Conservation (phyloP, 345 rosid genomes). For the Hibiscus trionum region DNA sequence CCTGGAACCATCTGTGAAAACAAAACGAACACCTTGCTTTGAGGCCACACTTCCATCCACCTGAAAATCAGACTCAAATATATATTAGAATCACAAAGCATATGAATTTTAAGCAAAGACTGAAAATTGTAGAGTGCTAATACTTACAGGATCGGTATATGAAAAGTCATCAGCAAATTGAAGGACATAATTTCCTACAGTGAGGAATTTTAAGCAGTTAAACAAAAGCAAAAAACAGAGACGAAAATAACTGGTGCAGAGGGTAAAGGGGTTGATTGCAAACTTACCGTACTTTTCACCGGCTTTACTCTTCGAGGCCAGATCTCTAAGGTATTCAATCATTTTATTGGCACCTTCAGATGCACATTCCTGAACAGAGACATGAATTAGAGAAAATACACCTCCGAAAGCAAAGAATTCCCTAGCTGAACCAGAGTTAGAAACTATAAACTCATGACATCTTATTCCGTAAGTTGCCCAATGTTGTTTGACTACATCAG, state of each 20-base stretch:
- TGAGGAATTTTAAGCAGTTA: slow-evolving; percentile 7
- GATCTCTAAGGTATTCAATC: slow-evolving; percentile 65
- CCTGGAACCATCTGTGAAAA: slow-evolving; percentile 83
- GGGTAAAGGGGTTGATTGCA: neutral
- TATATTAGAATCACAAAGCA: neutral
- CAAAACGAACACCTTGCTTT: slow-evolving; percentile 93
- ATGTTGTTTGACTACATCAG: slow-evolving; percentile 81
- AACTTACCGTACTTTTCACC: slow-evolving; percentile 69
- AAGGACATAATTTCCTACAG: slow-evolving; percentile 60
- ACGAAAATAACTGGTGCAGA: neutral
- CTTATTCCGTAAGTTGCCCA: slow-evolving; percentile 66
- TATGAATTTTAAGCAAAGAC: no score
- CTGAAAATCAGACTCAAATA: slow-evolving; percentile 29
- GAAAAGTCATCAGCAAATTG: slow-evolving; percentile 82
- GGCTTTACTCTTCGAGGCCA: slow-evolving; percentile 54
- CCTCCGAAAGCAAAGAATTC: neutral
- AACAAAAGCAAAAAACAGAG: slow-evolving; percentile 6
- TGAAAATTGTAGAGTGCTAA: neutral
- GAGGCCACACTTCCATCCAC: slow-evolving; percentile 89
- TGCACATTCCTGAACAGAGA: slow-evolving; percentile 64
- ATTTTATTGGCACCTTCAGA: slow-evolving; percentile 90
- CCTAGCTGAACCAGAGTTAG: neutral
- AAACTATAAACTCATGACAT: neutral
- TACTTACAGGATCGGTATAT: slow-evolving; percentile 76
- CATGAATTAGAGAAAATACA: neutral